Conservation (phyloP, 2,329 filamentous ascomycete species). For the Nigrospora sphaerica region DNA sequence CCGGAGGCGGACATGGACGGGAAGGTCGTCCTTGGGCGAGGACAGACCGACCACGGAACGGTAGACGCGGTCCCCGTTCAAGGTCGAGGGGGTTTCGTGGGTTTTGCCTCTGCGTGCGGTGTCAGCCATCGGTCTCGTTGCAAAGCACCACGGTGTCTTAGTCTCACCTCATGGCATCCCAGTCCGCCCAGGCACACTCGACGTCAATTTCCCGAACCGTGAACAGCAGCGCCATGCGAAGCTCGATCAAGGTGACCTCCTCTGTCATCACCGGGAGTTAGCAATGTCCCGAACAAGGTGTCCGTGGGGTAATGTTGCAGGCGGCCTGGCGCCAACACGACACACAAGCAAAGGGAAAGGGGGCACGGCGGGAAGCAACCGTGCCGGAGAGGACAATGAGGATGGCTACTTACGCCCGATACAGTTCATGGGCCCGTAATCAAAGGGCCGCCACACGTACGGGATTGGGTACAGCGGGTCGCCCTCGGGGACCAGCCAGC, state of each 20-base stretch:
- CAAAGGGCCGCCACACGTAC: slow-evolving; percentile 27
- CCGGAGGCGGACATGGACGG: background rate
- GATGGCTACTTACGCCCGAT: slow-evolving; percentile 13
- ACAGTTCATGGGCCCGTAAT: slow-evolving; percentile 27
- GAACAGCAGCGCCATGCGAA: slow-evolving; percentile 19
- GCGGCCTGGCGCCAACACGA: too few species aligned
- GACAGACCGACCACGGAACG: background rate
- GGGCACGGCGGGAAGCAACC: too few species aligned
- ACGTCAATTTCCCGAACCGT: slow-evolving; percentile 13
- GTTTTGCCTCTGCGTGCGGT: background rate
- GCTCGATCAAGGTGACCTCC: slow-evolving; percentile 25
- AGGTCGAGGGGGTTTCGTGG: background rate
- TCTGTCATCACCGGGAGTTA: slow-evolving; percentile 3
- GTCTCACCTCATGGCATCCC: slow-evolving; percentile 4
- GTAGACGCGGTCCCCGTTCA: background rate
- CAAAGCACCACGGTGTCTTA: background rate
- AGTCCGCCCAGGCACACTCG: slow-evolving; percentile 1
- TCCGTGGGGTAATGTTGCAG: too few species aligned
- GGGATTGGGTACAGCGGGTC: slow-evolving; percentile 15
- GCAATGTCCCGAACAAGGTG: too few species aligned
- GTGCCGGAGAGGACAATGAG: too few species aligned
- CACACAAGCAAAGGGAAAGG: too few species aligned
- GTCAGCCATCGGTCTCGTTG: background rate
- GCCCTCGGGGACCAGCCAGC: slow-evolving; percentile 25
- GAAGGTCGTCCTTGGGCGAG: slow-evolving; percentile 3